A percentile compares a stretch with the other conserved stretches of the same genome.
Evolutionary conservation across 768 basidiomycete species (phyloP).

Genomic region (Russula lepida): DNA sequence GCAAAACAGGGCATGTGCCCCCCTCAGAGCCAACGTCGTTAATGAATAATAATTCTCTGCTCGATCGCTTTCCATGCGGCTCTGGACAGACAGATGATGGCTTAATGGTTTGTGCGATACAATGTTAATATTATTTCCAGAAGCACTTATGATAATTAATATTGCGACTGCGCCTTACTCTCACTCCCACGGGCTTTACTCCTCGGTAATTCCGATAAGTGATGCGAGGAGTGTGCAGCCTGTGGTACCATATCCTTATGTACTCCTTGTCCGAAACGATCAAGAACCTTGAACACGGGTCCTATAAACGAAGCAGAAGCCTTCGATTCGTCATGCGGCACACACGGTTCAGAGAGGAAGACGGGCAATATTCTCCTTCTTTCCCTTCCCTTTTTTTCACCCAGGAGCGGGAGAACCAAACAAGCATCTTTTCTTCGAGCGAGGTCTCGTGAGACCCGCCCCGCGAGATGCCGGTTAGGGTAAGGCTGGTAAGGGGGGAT

Average conservation of each 20-base stretch:
- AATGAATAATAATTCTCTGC: too few relatives aligned
- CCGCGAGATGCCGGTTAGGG: not conserved
- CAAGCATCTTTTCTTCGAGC: not conserved
- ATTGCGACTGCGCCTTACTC: not conserved
- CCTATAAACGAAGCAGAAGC: not conserved
- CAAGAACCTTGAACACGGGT: not conserved
- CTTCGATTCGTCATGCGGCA: not conserved
- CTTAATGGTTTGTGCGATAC: too few relatives aligned
- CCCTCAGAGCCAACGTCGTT: too few relatives aligned
- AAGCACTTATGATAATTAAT: not conserved
- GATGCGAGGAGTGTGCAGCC: not conserved
- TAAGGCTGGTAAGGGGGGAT: not conserved
- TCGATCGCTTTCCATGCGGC: too few relatives aligned
- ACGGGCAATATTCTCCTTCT: not conserved
- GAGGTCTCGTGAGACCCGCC: not conserved
- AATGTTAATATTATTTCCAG: too few relatives aligned
- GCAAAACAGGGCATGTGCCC: too few relatives aligned
- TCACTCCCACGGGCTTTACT: not conserved
- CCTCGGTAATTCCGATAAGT: not conserved
- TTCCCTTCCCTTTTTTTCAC: not conserved
- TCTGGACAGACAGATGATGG: too few relatives aligned
- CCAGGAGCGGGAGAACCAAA: not conserved
- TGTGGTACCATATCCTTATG: too few relatives aligned
- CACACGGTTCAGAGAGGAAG: not conserved
- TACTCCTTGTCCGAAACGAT: too few relatives aligned